These are phyloP conservation scores for Harringtonia aguacate DNA, from an alignment of 2,329 filamentous ascomycete species.

Conservation along the genomic window DNA sequence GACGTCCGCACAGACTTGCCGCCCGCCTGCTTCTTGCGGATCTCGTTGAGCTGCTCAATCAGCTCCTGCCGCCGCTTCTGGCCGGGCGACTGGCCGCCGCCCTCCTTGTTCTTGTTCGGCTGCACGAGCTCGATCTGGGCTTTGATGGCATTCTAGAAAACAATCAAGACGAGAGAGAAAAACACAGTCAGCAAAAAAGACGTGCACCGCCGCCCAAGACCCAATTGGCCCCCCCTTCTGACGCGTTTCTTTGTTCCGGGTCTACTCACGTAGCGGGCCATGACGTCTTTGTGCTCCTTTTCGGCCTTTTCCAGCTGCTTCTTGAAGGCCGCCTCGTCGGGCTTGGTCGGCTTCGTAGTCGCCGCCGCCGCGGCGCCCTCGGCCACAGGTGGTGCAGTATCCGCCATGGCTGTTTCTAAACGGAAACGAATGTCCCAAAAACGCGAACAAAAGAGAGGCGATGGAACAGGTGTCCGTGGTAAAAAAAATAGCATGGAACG, in stretches of 20 bases:
- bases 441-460: neutral
- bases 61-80: conserved; percentile 81
- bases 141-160: conserved; percentile 68
- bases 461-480: neutral
- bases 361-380: conserved; percentile 34
- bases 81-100: conserved; percentile 57
- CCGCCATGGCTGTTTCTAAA: conserved; percentile 30
- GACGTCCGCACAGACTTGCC: conserved; percentile 73
- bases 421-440: neutral
- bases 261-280: conserved; percentile 42
- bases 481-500: too few relatives aligned
- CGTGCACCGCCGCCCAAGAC: neutral
- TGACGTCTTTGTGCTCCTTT: conserved; percentile 71
- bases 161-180: neutral
- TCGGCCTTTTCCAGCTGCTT: conserved; percentile 68
- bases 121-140: conserved; percentile 77
- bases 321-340: conserved; percentile 79
- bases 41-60: conserved; percentile 68
- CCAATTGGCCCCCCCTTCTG: neutral
- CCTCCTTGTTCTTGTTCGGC: conserved; percentile 61
- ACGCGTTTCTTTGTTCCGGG: too few relatives aligned
- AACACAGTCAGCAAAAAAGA: conserved; percentile 2
- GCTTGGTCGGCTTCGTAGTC: conserved; percentile 64
- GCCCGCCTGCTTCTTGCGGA: conserved; percentile 76
- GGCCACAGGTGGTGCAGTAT: conserved; percentile 20